A percentile compares a stretch with the other conserved stretches of the same genome.
Evolutionary conservation across 2,329 filamentous ascomycete genomes (phyloP).

Genomic region (Zymoseptoria pseudotritici): DNA sequence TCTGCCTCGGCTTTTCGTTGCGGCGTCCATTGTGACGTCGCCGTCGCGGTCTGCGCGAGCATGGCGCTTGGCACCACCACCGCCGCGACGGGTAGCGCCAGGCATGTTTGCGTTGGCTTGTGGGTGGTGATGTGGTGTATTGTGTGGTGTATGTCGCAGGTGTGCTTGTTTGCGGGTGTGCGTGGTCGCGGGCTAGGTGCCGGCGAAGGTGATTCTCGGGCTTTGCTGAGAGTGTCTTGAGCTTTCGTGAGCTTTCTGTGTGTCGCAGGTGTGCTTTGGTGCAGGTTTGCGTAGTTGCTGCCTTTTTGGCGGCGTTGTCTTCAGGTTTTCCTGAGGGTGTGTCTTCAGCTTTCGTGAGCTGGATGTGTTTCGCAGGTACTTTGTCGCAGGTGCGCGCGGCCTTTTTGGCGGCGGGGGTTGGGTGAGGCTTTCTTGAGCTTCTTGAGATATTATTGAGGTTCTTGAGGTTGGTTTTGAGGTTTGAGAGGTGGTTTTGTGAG

Average conservation of each 20-base stretch:
- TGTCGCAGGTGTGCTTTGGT: neutral
- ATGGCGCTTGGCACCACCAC: neutral
- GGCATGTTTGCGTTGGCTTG: neutral
- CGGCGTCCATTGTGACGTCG: constrained; percentile 51
- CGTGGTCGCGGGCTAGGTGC: neutral
- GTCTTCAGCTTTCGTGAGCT: neutral
- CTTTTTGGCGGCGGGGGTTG: neutral
- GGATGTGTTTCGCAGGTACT: neutral
- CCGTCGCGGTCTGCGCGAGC: constrained; percentile 49
- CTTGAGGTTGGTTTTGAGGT: neutral
- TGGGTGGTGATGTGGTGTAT: neutral
- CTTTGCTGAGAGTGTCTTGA: neutral
- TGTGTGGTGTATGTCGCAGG: neutral
- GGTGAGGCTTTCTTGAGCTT: neutral
- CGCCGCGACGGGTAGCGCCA: neutral
- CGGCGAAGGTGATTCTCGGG: neutral
- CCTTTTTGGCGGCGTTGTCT: neutral
- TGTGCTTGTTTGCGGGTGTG: neutral
- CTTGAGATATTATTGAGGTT: neutral
- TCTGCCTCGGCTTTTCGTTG: constrained; percentile 25
- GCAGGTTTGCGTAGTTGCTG: neutral
- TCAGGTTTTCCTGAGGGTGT: neutral
- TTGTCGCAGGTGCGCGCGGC: neutral
- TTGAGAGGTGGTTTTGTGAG: neutral
- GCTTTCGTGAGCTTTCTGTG: neutral